Base-by-base conservation (phyloP, 176 grass and related monocot species). In the Oryza coarctata region DNA sequence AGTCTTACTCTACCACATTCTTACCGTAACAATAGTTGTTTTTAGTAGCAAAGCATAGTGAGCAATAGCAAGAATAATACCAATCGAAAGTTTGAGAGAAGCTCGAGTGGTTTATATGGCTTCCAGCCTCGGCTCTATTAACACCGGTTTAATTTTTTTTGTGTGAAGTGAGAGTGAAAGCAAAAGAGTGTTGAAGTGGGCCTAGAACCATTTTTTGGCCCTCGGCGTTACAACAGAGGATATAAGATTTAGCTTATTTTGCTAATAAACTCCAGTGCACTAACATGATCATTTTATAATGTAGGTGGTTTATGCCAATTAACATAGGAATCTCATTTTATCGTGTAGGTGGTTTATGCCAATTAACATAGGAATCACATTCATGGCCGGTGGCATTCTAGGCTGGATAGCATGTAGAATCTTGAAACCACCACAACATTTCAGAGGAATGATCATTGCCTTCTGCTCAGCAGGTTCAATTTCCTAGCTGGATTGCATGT, bases 301-400 rank as follows among this genome's bases (percentile, higher is more conserved):
- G 14, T 58, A 98, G 95, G 95, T 98, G 95, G 95, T 98, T 95
- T 75, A 98, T 98, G 95, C 95, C 92, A 2, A 67, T 98, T n/a
- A 98, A 98, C 58, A 88, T 95, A 63, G 90, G 40, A 13, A 91
- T 98, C 84, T 83, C 78, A 27, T 98, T 67, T 2, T 39, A 11
- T 89, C 68, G 12, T 84, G 14, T 58, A 98, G 95, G 95, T 98
- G 95, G 95, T 98, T 95, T 75, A 98, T 98, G 95, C 95, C 92
- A 2, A 67, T 98, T n/a, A 98, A 98, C 58, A 88, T 95, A 63
- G 90, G 40, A 13, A 91, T 98, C 84, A 85, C 78, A 27, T 98
- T 91, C 80, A 35, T 91, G 7, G n/a, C 79, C 10, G 95, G 95
- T 28, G 76, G 87, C 34, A 22, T 73, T 78, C 92, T 98, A 2